Evolutionary conservation across 2,329 filamentous ascomycete species (phyloP), one percentile per base, ranked within the genome.

Genomic region (Thelonectria blattea): DNA sequence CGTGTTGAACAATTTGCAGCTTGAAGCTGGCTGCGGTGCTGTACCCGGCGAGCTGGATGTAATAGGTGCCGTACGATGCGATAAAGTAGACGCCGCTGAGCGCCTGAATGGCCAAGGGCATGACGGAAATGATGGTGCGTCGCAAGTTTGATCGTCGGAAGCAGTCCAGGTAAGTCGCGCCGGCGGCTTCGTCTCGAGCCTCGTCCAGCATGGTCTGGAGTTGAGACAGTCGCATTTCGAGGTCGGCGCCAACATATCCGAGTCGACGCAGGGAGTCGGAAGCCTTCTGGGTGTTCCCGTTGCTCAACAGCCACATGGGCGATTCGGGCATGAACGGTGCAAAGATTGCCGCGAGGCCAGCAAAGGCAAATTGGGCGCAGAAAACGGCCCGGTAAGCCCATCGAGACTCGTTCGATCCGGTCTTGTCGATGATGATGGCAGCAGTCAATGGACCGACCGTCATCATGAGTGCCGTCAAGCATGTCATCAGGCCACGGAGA

Each of bases 251-350:
- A 1, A 45, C 45, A 11, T 66, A 61, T 1, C 76, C 74, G 3
- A 79, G 71, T 2, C 71, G 63, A 49, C 70, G 70, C 3, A 79
- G 72, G 2, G 73, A 66, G 11, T 71, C 69, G 6, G 74, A 65
- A 1, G 77, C 78, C n/a, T 74, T 64, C 0, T 74, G 72, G 27
- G 74, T 66, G n/a, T 71, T 65, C 10, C 71, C 74, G 20, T 72
- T 70, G 27, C 70, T 72, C 9, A 68, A 61, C 4, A 80, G 70
- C 74, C 75, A 81, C 59, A 78, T 72, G 12, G 80, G 79, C 0
- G 78, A 80, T 64, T 81, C 79, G 1, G 80, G 80, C 56, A 81
- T 74, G 56, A 75, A 75, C 9, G 74, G 66, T 3, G 76, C 65
- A 10, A 74, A 59, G 12, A 71, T 15, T 34, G 71, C 63, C 9